These are phyloP conservation scores for Pseudozyma thailandica DNA, from an alignment of 1,284 basidiomycete genomes.

Conservation along the genomic window DNA sequence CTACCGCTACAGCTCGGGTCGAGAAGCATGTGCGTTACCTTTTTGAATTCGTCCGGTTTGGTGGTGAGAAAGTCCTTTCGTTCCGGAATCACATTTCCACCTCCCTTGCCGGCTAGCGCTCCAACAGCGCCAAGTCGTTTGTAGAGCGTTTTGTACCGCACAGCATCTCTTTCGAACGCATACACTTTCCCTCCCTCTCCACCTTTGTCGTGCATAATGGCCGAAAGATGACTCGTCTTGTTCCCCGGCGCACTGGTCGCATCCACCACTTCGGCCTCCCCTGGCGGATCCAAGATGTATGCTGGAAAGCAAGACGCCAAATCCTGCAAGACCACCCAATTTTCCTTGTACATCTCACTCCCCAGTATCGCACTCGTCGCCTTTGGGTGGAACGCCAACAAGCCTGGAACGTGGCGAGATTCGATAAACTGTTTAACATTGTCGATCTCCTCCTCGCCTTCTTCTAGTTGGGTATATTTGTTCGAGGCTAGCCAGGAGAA, in stretches of 20 bases:
- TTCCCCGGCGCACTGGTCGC: slow-evolving; percentile 97
- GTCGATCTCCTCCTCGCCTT: slow-evolving; percentile 37
- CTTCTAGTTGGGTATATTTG: slow-evolving; percentile 39
- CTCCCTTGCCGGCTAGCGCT: slow-evolving; percentile 1
- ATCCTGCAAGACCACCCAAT: slow-evolving; percentile 91
- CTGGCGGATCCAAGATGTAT: slow-evolving; percentile 71
- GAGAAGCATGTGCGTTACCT: slow-evolving; percentile 59
- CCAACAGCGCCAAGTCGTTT: slow-evolving; percentile 31
- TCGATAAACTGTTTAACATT: slow-evolving; percentile 64
- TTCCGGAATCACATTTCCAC: slow-evolving; percentile 47
- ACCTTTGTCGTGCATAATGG: slow-evolving; percentile 70
- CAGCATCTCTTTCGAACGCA: slow-evolving; percentile 57
- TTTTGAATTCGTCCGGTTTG: slow-evolving; percentile 20
- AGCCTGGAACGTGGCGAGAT: slow-evolving; percentile 76
- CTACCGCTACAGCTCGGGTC: slow-evolving; percentile 63
- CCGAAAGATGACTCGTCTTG: slow-evolving; percentile 93
- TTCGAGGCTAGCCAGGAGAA: slow-evolving; percentile 73
- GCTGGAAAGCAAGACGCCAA: slow-evolving; percentile 98
- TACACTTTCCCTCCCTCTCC: slow-evolving; percentile 15
- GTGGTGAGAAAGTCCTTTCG: slow-evolving; percentile 58
- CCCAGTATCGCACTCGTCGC: slow-evolving; percentile 55
- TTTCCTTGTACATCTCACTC: slow-evolving; percentile 74
- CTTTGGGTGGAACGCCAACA: slow-evolving; percentile 79
- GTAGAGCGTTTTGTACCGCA: slow-evolving; percentile 31
- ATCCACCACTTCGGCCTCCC: slow-evolving; percentile 76